Percentiles rank a stretch among this genome's conserved stretches.
Evolutionary conservation across 192 early-diverging fungal species (phyloP).

Genomic region (Coemansia sp.): DNA sequence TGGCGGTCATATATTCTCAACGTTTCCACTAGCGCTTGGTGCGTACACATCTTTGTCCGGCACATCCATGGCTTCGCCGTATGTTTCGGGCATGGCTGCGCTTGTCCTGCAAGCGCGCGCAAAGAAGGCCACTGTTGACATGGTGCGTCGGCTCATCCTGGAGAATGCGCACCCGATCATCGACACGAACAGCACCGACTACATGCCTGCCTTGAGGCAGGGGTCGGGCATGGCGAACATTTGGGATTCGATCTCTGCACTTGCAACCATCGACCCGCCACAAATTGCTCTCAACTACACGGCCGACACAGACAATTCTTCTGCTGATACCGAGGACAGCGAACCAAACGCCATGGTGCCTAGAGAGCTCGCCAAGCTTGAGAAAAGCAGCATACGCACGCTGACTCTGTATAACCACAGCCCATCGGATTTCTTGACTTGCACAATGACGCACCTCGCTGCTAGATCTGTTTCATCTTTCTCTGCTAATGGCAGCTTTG

Average conservation of each 20-base stretch:
- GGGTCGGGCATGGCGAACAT: constrained; percentile 49
- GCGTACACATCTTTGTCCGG: constrained; percentile 60
- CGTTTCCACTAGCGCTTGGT: constrained; percentile 59
- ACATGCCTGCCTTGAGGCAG: constrained; percentile 49
- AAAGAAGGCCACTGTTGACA: constrained; percentile 22
- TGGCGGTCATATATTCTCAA: constrained; percentile 64
- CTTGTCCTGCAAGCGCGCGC: constrained; percentile 45
- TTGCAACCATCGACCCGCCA: constrained; percentile 41
- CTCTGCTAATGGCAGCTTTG: constrained; percentile 47
- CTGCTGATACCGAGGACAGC: background rate
- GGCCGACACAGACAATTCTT: background rate
- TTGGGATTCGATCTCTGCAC: constrained; percentile 31
- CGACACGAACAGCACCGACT: constrained; percentile 34
- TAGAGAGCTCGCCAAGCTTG: background rate
- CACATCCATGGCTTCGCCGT: constrained; percentile 72
- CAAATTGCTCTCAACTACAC: constrained; percentile 52
- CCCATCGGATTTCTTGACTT: constrained; percentile 32
- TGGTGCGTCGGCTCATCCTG: constrained; percentile 42
- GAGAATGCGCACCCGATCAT: constrained; percentile 41
- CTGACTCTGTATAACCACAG: constrained; percentile 43
- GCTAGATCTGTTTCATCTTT: constrained; percentile 48
- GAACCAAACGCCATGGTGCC: background rate
- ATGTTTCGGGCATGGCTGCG: constrained; percentile 50
- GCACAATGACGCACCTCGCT: constrained; percentile 46
- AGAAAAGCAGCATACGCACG: constrained; percentile 12